Percentiles rank a stretch among this genome's conserved stretches.
phyloP scores from a whole-genome alignment of 1,139 yeast genomes.

The Yamadazyma trypodendri region DNA sequence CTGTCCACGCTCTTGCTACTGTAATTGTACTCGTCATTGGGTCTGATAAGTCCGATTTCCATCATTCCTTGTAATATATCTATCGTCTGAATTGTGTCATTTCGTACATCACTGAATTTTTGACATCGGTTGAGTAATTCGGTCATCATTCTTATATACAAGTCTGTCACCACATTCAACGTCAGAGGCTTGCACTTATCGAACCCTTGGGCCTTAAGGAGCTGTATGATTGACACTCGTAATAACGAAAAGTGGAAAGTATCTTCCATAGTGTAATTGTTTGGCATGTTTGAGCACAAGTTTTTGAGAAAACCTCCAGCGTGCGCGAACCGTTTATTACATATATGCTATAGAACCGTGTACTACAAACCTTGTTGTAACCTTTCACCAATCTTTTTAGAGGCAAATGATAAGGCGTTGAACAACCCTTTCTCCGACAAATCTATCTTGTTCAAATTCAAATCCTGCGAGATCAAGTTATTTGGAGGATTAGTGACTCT shows the following conservation, averaged over 20 bases:
- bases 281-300: neutral
- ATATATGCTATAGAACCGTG: neutral
- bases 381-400: slow-evolving; percentile 81
- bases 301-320: neutral
- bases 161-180: slow-evolving; percentile 61
- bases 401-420: slow-evolving; percentile 88
- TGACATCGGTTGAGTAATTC: slow-evolving; percentile 44
- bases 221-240: slow-evolving; percentile 64
- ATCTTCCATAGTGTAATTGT: slow-evolving; percentile 24
- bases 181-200: slow-evolving; percentile 66
- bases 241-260: slow-evolving; percentile 58
- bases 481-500: slow-evolving; percentile 83
- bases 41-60: slow-evolving; percentile 45
- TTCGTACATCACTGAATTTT: slow-evolving; percentile 19
- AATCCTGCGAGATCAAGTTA: slow-evolving; percentile 30
- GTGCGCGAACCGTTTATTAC: neutral
- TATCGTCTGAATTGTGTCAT: slow-evolving; percentile 36
- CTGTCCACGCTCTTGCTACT: slow-evolving; percentile 41
- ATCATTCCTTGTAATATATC: slow-evolving; percentile 65
- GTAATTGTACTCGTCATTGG: slow-evolving; percentile 19
- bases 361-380: slow-evolving; percentile 68
- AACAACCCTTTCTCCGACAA: slow-evolving; percentile 83
- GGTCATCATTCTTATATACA: slow-evolving; percentile 55
- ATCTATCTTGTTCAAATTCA: slow-evolving; percentile 67
- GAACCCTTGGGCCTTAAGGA: slow-evolving; percentile 69